Percentiles rank a stretch among this genome's conserved stretches.
Conservation (phyloP, 352 stramenopile genomes). For the Phytopythium sindhum region DNA sequence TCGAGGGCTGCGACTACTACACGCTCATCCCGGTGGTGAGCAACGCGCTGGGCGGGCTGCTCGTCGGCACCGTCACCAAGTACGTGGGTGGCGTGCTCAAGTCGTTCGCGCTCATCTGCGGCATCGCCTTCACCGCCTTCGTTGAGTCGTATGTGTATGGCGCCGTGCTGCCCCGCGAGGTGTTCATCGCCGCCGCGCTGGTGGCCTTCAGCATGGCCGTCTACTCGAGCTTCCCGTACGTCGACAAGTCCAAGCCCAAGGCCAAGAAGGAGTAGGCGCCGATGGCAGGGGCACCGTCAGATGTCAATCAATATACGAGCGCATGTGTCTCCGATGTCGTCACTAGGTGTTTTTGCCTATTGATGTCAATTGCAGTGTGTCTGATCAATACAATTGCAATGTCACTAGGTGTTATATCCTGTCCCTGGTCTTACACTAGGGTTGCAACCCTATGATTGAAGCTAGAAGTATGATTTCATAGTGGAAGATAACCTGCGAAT, state of each 20-base stretch:
- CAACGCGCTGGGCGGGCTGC: constrained; percentile 76
- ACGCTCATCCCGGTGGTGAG: constrained; percentile 80
- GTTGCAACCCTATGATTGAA: neutral
- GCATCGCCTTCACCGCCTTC: constrained; percentile 85
- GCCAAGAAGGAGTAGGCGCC: constrained; percentile 31
- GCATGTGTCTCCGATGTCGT: neutral
- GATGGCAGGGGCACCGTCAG: no score
- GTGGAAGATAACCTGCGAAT: neutral
- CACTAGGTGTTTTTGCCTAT: neutral
- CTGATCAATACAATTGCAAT: neutral
- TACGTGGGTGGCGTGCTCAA: constrained; percentile 90
- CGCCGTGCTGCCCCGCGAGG: constrained; percentile 47
- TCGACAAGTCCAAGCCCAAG: constrained; percentile 25
- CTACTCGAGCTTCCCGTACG: constrained; percentile 76
- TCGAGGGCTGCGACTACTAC: constrained; percentile 69
- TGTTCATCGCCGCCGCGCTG: constrained; percentile 67
- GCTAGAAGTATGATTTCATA: neutral
- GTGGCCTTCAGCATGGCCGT: constrained; percentile 66
- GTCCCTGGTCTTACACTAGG: neutral
- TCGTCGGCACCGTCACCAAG: constrained; percentile 88
- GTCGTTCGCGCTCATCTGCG: constrained; percentile 85
- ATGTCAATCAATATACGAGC: no score
- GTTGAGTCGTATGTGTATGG: constrained; percentile 75
- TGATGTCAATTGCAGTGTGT: neutral
- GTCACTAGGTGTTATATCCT: neutral